Evolutionary conservation across 1,139 yeast genomes (phyloP).

Genomic region (Meyerozyma smithsonii): DNA sequence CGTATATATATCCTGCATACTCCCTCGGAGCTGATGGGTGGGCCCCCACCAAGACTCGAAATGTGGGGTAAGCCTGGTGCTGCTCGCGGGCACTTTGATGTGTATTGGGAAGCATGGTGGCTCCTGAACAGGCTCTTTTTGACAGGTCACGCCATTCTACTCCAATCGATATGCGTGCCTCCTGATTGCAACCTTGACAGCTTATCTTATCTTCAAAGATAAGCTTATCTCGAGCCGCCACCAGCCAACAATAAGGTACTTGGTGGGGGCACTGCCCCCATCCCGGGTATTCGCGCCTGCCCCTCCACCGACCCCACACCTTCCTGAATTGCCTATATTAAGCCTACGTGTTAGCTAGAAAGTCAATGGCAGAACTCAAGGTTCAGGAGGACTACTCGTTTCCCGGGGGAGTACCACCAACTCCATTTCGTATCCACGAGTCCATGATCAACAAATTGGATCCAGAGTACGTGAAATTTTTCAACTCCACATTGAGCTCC

Average conservation of each 20-base stretch:
- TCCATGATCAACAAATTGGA: slow-evolving; percentile 21
- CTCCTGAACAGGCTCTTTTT: too few relatives aligned
- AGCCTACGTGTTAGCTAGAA: slow-evolving; percentile 10
- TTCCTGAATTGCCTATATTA: too few relatives aligned
- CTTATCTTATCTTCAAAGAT: neutral
- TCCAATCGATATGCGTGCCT: too few relatives aligned
- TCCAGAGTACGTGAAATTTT: slow-evolving; percentile 35
- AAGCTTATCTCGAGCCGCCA: neutral
- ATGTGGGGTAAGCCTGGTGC: slow-evolving; percentile 2
- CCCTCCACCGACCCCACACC: slow-evolving; percentile 1
- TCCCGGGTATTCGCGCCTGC: neutral
- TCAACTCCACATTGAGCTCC: slow-evolving; percentile 21
- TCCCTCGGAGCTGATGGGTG: too few relatives aligned
- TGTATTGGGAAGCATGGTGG: too few relatives aligned
- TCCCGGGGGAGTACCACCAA: slow-evolving; percentile 19
- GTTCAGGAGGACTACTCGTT: slow-evolving; percentile 19
- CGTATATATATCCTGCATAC: neutral
- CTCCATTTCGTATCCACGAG: slow-evolving; percentile 22
- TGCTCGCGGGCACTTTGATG: too few relatives aligned
- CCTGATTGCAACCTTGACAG: too few relatives aligned
- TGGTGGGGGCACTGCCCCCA: neutral
- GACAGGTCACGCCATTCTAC: too few relatives aligned
- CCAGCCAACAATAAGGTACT: neutral
- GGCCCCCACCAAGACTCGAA: slow-evolving; percentile 1
- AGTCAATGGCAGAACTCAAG: slow-evolving; percentile 5